A percentile compares a stretch with the other conserved stretches of the same genome.
Conservation (phyloP, 352 stramenopile species). For the Phytophthora sp. region DNA sequence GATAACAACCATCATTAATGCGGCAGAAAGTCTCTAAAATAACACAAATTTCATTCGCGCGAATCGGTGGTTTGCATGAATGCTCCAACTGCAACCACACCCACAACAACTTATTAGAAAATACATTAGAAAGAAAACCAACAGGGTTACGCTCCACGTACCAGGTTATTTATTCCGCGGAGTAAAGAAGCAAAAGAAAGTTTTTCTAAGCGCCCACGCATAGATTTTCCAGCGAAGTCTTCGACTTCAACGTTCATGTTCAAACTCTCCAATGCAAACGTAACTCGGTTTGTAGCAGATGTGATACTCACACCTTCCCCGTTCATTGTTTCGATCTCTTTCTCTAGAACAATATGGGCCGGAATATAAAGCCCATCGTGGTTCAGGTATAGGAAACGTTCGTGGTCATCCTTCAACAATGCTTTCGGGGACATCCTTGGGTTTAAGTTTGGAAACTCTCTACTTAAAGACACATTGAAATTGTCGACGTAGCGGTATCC, state of each 20-base stretch:
- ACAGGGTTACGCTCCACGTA: too few species aligned
- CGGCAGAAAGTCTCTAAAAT: slow-evolving; percentile 74
- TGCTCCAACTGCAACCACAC: slow-evolving; percentile 54
- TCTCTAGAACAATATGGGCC: slow-evolving; percentile 52
- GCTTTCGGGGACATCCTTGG: slow-evolving; percentile 56
- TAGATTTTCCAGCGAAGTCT: slow-evolving; percentile 58
- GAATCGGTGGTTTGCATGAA: slow-evolving; percentile 67
- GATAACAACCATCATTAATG: slow-evolving; percentile 78
- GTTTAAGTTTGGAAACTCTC: slow-evolving; percentile 77
- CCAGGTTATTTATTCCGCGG: slow-evolving; percentile 62
- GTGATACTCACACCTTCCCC: slow-evolving; percentile 42
- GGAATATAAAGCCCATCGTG: slow-evolving; percentile 71
- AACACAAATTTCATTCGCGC: slow-evolving; percentile 67
- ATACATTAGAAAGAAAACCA: too few species aligned
- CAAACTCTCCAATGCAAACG: slow-evolving; percentile 78
- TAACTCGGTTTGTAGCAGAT: slow-evolving; percentile 60
- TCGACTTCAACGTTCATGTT: slow-evolving; percentile 71
- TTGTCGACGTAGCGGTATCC: slow-evolving; percentile 71
- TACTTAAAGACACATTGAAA: slow-evolving; percentile 58
- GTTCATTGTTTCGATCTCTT: slow-evolving; percentile 69
- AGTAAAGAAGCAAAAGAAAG: slow-evolving; percentile 63
- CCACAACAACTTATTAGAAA: slow-evolving; percentile 2
- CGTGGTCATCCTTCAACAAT: slow-evolving; percentile 57
- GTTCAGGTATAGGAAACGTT: slow-evolving; percentile 61
- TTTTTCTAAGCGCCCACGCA: slow-evolving; percentile 57